Base-by-base conservation (phyloP, 148 eudicot species). In the Rhododendron griersonianum region DNA sequence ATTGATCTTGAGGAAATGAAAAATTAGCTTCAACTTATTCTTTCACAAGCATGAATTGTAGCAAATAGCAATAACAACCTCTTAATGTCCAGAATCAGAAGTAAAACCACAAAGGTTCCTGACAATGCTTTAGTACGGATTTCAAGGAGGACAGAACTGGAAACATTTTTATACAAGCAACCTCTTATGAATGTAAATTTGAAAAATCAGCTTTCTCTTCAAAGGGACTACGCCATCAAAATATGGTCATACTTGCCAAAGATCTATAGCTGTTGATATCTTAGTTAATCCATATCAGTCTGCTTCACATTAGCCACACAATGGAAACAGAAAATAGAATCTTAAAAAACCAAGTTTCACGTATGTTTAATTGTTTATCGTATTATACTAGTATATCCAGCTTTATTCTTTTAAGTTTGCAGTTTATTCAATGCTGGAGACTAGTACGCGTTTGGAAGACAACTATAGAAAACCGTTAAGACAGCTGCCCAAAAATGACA, bases 181-280 rank as follows among this genome's bases (percentile, higher is more conserved):
- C 41, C 57, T 41, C 76, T 82, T 35, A 35, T 23, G 35, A 45
- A 67, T n/a, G 55, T 83, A 61, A 21, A 21, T 44, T 25, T 18
- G 78, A 45, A 3, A 25, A 11, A 33, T 47, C 77, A 25, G 2
- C 41, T 35, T 25, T 67, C 57, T 44, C 59, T 21, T 63, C 53
- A 83, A 69, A 55, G 50, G 47, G 78, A 67, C n/a, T 67, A 83
- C 7, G n/a, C 35, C 85, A 39, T 67, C 78, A 47, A 57, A 45
- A 10, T 45, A 69, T 65, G 57, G 2, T 28, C 25, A 67, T 19
- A 83, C 41, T 83, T 45, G 78, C 77, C 78, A 28, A 83, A 65
- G 25, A 83, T 65, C 28, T 3, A 37, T 10, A 51, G 63, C 63
- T 50, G 61, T 80, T 18, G 7, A 21, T 30, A 30, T 51, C 11